phyloP scores from a whole-genome alignment of 2,329 filamentous ascomycete genomes.

The Xylogone sp. region DNA sequence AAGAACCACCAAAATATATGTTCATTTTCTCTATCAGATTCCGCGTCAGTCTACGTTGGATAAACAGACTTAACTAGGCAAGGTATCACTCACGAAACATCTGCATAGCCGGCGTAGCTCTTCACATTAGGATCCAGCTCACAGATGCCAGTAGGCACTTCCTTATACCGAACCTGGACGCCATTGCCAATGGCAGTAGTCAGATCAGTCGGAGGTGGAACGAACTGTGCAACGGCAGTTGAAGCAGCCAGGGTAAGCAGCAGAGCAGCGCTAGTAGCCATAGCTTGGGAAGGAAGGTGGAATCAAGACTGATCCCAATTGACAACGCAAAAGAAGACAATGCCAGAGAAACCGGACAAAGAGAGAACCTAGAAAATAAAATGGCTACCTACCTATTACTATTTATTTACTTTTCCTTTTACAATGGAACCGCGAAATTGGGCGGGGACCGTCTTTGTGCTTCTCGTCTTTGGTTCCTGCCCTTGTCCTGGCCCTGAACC shows the following conservation, averaged over 20 bases:
- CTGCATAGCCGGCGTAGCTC: slow-evolving; percentile 39
- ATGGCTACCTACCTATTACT: background rate
- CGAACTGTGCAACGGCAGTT: slow-evolving; percentile 29
- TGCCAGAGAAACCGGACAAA: background rate
- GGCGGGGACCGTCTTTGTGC: too few species aligned
- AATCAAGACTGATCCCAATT: background rate
- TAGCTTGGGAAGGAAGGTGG: slow-evolving; percentile 5
- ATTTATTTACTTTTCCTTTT: background rate
- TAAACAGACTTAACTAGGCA: background rate
- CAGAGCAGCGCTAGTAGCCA: background rate
- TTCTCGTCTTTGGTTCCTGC: too few species aligned
- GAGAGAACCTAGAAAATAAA: background rate
- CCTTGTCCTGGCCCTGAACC: too few species aligned
- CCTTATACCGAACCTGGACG: slow-evolving; percentile 42
- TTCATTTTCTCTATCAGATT: background rate
- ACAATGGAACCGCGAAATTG: too few species aligned
- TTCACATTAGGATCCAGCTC: slow-evolving; percentile 38
- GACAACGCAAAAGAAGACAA: background rate
- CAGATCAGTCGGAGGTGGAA: slow-evolving; percentile 32
- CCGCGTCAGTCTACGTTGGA: background rate
- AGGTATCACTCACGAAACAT: slow-evolving; percentile 25
- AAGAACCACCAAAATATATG: slow-evolving; percentile 42
- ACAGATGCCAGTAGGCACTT: slow-evolving; percentile 42
- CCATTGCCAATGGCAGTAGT: slow-evolving; percentile 31
- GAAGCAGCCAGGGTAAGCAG: slow-evolving; percentile 8